Base-by-base conservation (phyloP, 495 filamentous ascomycete genomes). In the Amphirosellinia nigrospora region DNA sequence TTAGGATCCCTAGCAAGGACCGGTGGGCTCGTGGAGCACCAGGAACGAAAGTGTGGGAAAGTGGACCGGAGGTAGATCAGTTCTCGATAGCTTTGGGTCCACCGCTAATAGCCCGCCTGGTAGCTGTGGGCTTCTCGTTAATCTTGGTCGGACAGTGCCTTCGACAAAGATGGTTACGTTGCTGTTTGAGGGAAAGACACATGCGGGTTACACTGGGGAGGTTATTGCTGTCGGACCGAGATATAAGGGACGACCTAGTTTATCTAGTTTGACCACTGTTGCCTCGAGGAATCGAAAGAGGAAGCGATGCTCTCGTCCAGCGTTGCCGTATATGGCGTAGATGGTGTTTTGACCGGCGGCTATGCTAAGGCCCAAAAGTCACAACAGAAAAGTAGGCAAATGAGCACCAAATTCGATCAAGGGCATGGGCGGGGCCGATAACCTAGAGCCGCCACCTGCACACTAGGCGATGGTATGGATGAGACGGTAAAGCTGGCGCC, bases 1-100 rank as follows among this genome's bases (percentile, higher is more conserved):
- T 71, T 56, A 66, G 68, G 39, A 71, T 73, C 74, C 74, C 70
- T 74, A 72, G 69, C 59, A 71, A 73, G 36, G 59, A 70, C 66
- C 41, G 48, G 71, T 72, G 75, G 71, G 66, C 67, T 72, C 62
- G 72, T 52, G 69, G 72, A 66, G 43, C 39, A 50, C 48, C 39
- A 58, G 68, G 66, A 71, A 67, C 64, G 52, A 43, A 63, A 71
- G 74, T 70, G 70, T 67, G 59, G 46, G 64, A 56, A 62, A 74
- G 75, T 75, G 72, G 73, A 77, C 69, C 72, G 46, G 30, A 38
- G 30, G 63, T 68, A 63, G 71, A 77, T 69, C 59, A 58, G 21
- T 52, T 32, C 19, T 64, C 30, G 45, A 69, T 45, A 30, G 58
- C 55, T 62, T 7, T 21, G 45, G 19, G 59, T 58, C 43, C 46